Evolutionary conservation across 2,329 filamentous ascomycete species (phyloP).

Genomic region (Fusarium poae): DNA sequence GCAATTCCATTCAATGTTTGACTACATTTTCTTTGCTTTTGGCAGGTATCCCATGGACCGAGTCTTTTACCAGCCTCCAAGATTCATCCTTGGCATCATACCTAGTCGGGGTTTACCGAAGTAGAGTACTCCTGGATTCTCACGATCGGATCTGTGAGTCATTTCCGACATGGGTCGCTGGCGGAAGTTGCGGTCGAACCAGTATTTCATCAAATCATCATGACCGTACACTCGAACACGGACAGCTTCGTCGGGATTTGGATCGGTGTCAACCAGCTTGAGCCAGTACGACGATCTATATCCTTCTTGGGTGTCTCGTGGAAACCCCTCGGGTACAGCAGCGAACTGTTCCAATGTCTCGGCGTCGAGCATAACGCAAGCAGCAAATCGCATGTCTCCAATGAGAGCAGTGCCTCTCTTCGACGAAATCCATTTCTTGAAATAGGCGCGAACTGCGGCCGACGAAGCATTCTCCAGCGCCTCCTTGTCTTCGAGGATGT

Average conservation of each 20-base stretch:
- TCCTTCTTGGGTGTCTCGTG: neutral
- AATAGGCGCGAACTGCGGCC: neutral
- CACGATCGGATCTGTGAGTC: neutral
- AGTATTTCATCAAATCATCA: neutral
- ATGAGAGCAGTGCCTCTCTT: neutral
- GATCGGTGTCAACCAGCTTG: neutral
- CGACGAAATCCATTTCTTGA: neutral
- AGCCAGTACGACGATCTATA: neutral
- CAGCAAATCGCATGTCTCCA: neutral
- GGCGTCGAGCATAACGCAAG: neutral
- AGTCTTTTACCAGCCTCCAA: neutral
- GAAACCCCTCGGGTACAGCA: neutral
- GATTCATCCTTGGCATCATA: neutral
- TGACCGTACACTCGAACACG: neutral
- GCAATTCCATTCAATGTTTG: no score
- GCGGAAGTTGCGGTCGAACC: neutral
- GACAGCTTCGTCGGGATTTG: neutral
- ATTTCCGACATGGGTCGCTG: neutral
- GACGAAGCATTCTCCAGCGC: neutral
- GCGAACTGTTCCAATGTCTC: neutral
- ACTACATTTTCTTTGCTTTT: no score
- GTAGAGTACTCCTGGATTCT: neutral
- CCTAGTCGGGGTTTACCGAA: accelerated
- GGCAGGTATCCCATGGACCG: no score
- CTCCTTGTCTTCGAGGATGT: neutral